Evolutionary conservation across 2,329 filamentous ascomycete genomes (phyloP), one percentile per base, ranked within the genome.

Genomic region (Bipolaris bicolor): DNA sequence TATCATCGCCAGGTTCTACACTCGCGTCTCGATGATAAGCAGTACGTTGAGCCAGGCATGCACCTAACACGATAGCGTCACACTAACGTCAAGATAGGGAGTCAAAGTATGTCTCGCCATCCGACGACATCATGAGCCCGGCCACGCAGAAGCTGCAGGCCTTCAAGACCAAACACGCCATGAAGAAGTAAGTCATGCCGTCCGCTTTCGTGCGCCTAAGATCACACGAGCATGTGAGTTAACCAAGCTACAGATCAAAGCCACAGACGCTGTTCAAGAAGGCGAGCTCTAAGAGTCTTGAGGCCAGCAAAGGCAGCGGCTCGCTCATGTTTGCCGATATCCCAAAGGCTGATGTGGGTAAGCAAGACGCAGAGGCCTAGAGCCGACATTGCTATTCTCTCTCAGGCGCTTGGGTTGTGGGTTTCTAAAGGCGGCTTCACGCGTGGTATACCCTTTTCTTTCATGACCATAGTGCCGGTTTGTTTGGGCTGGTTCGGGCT

Each of bases 91-190:
- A 7, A 11, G 44, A 64, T 67, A 77, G 79, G 65, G 78, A 79
- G 49, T 80, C 82, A 67, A 80, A 84, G 65, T 94, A 93, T 78
- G 82, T 93, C 75, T 93, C 90, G 16, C 91, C 91, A 2, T 93
- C 90, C n/a, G 91, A 96, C 77, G 88, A 87, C 78, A 93, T 96
- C 81, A 90, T 92, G 88, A 92, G 89, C 68, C 91, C 91, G 34
- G 92, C 90, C 77, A 90, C 88, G 16, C 88, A 90, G 76, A 95
- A 95, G 83, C 85, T 95, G 69, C 89, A 84, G 62, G 88, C 89
- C 39, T 86, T 93, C 77, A 90, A 90, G 78, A 90, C 86, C 79
- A 92, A 92, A 81, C 88, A 91, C 71, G 88, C 88, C 61, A 84
- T 84, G 79, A 94, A 92, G 89, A 91, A 82, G 74, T 78, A 66